phyloP scores from a whole-genome alignment of 148 eudicot genomes.

The Vaccinium darrowii region DNA sequence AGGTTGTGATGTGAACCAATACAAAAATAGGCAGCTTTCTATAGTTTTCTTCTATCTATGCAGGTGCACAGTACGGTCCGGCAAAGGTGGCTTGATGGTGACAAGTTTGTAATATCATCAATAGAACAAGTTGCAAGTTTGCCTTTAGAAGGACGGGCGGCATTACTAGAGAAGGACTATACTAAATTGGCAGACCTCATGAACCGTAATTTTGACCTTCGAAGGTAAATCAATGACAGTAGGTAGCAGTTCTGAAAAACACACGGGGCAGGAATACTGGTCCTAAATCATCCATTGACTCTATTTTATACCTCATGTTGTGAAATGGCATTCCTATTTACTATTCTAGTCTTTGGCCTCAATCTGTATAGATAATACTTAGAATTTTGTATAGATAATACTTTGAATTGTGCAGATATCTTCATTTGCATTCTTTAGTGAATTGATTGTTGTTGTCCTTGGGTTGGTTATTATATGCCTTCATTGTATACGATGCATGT shows the following conservation, averaged over 20 bases:
- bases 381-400: neutral
- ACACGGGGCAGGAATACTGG: neutral
- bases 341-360: neutral
- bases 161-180: conserved; percentile 60
- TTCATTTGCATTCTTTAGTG: neutral
- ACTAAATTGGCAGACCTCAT: conserved; percentile 65
- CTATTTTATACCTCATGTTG: neutral
- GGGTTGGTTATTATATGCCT: neutral
- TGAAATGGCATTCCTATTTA: neutral
- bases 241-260: neutral
- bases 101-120: conserved; percentile 62
- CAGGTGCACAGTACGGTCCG: conserved; percentile 89
- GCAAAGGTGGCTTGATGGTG: conserved; percentile 85
- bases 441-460: neutral
- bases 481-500: neutral
- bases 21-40: neutral
- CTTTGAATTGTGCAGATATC: neutral
- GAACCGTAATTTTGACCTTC: conserved; percentile 79
- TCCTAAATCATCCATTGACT: neutral
- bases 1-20: neutral
- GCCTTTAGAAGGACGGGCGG: conserved; percentile 69
- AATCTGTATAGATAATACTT: neutral
- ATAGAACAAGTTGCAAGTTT: conserved; percentile 70
- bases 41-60: neutral
- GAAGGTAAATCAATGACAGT: conserved; percentile 41